Evolutionary conservation across 768 basidiomycete species (phyloP), one percentile per base, ranked within the genome.

Genomic region (Scleroderma bovista): DNA sequence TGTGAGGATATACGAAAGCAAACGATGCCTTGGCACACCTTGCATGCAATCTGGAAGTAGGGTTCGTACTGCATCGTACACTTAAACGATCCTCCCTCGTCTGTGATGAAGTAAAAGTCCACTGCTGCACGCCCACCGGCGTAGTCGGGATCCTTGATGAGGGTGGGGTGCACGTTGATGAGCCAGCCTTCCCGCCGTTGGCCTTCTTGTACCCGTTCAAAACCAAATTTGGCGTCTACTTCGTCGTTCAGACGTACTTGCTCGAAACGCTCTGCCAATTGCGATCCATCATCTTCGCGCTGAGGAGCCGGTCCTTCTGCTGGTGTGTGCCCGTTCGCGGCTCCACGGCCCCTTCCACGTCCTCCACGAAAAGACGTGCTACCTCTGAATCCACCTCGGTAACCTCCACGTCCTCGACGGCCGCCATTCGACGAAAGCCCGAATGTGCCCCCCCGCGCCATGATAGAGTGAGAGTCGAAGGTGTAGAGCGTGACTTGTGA

Each of bases 81-180:
- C 68, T 98, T 99, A 78, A 99, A 98, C 84, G 89, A 89, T 22
- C 81, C 81, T 6, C 96, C 96, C 52, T 98, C 93, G 60, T 97
- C 94, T 71, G 97, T 85, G 55, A 99, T 92, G 61, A 99, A 98
- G 65, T 95, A 98, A 58, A 83, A 95, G 59, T 99, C 93, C 12
- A 99, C 94, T 7, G 87, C 96, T 2, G 92, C 85, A 57, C 81
- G 83, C 17, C 94, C 96, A 9, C 80, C 80, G 6, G 89, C 80
- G 75, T 84, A 85, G 38, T 89, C 85, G 6, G 92, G 71, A 60
- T 94, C 93, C 66, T 91, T 89, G 15, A 96, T 69, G 9, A 95
- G 69, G 1, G 93, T 96, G 86, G 96, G 91, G 65, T 95, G 94
- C 95, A 99, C 98, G 63, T 98, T 98, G 54, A 99, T 83, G 62